These are phyloP conservation scores for Blepharisma stoltei DNA, from an alignment of 73 alveolate genomes.

Conservation along the genomic window DNA sequence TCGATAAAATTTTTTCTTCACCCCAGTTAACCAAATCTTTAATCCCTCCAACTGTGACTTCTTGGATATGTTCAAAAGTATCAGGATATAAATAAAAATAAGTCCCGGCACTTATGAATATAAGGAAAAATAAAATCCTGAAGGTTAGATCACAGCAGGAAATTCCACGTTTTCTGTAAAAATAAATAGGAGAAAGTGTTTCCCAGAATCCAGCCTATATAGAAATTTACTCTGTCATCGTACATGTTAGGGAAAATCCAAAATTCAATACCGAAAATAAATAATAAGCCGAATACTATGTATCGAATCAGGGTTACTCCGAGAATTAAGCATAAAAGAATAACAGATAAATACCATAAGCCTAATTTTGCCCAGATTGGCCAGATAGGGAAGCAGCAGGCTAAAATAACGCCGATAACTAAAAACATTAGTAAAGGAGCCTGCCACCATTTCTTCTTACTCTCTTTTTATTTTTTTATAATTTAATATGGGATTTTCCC, in stretches of 20 bases:
- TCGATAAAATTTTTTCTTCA: constrained; percentile 23
- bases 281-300: constrained; percentile 19
- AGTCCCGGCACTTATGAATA: neutral
- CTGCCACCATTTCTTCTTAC: constrained; percentile 7
- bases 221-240: constrained; percentile 23
- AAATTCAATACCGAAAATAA: constrained; percentile 14
- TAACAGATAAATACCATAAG: constrained; percentile 32
- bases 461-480: too few species aligned
- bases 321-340: neutral
- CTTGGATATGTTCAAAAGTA: constrained; percentile 11
- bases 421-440: neutral
- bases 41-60: constrained; percentile 24
- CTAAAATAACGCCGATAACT: constrained; percentile 11
- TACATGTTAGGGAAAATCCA: constrained; percentile 38
- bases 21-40: constrained; percentile 16
- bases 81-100: constrained; percentile 23
- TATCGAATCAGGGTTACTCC: constrained; percentile 27
- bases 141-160: neutral
- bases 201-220: constrained; percentile 37
- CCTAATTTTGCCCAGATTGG: constrained; percentile 37
- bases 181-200: constrained; percentile 19
- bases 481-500: too few species aligned
- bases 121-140: neutral
- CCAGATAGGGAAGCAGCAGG: constrained; percentile 35
- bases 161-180: constrained; percentile 2